Evolutionary conservation across 2,329 filamentous ascomycete genomes (phyloP), one percentile per base, ranked within the genome.

Genomic region (Ophiostoma sp.): DNA sequence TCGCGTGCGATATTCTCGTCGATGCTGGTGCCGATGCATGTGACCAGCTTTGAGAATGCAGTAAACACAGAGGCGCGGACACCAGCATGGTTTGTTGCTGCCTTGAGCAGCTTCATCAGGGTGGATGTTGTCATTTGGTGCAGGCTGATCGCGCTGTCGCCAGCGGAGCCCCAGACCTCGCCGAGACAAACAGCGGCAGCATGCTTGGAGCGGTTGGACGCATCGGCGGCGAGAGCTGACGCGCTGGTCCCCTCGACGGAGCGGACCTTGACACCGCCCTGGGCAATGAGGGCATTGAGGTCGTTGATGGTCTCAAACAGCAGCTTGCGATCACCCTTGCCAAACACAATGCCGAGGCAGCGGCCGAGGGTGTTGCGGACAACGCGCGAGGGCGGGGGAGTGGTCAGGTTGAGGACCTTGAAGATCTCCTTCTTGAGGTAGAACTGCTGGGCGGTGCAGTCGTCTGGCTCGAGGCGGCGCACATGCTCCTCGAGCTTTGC

Each of bases 271-370:
- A 83, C 83, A 77, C 96, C 97, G n/a, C 89, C 87, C 27, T 88
- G 87, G 70, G 70, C 60, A 14, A 87, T 87, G 63, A 96, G 77
- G 11, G 80, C 82, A 9, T 93, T 83, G 11, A 98, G 82, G 73
- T 98, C 94, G 74, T 95, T 96, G 76, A 98, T 90, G 0, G 92
- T 96, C 78, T 99, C 95, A 76, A 96, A 97, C 2, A 99, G 84
- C 66, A 96, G 84, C 76, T 96, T 97, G 72, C 94, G 86, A 78
- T 97, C 94, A 12, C 95, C 95, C 72, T 90, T 89, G 16, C 83
- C 85, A 72, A 99, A 90, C 69, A 98, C 88, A 74, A 90, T 88
- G 58, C 89, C 89, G 72, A 97, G 89, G 74, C 92, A 94, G 77
- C 87, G 86, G 64, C 93, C 94, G 47, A 98, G 78, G 76, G 94